Base-by-base conservation (phyloP, 306 rosid species). In the Delonix regia region DNA sequence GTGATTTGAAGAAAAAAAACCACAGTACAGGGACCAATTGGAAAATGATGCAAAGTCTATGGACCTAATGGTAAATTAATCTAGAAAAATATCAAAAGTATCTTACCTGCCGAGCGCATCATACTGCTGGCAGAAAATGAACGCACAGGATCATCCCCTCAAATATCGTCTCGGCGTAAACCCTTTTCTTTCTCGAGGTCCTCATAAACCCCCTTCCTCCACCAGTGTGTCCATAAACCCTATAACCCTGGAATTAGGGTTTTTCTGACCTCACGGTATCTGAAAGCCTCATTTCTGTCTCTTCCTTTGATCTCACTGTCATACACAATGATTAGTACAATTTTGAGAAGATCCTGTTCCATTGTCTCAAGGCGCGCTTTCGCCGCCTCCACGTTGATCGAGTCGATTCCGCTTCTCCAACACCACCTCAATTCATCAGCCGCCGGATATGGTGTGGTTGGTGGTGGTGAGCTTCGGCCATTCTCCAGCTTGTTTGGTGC, bases 301-400 rank as follows among this genome's bases (percentile, higher is more conserved):
- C 19, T 25, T 12, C 64, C 36, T 12, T 56, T 34, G 34, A 57
- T 57, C 18, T 4, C 25, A n/a, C n/a, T n/a, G n/a, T n/a, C n/a
- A n/a, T n/a, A n/a, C 28, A 14, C 57, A 2, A 88, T 92, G 97
- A 56, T 80, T 28, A 68, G 83, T 55, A 36, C 84, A 18, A 71
- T 87, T 70, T 84, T 87, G 30, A 81, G 89, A 12, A 82, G 88
- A 73, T 78, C 89, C 30, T 78, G 75, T 47, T 82, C 88, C 3
- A 8, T 80, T 0, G 22, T 86, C 69, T 57, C 91, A 2, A 60
- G 78, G 77, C 91, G 89, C 4, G 38, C 65, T 6, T 51, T 90
- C 47, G 83, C 92, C 72, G 93, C 96, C 83, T 52, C 83, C 38
- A 2, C 65, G 47, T 44, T 77, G 60, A 5, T 83, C 69, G 77